Evolutionary conservation across 768 basidiomycete species (phyloP).

Genomic region (Lactifluus rugatus): DNA sequence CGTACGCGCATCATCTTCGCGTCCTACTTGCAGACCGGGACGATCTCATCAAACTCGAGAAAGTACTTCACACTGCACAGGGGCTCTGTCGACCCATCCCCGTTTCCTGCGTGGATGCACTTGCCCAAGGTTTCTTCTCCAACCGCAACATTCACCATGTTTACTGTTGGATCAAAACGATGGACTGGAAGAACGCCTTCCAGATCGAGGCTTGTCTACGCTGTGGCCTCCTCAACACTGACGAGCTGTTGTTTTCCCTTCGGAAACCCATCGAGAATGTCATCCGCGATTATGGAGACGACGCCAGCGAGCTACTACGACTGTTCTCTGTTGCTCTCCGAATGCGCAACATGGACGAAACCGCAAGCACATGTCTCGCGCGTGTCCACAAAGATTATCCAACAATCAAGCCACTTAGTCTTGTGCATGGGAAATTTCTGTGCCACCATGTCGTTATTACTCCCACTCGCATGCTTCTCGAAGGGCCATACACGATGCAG

Average conservation of each 20-base stretch:
- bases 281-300: background rate
- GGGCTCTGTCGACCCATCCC: too few relatives aligned
- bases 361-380: conserved; percentile 38
- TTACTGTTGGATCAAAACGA: conserved; percentile 32
- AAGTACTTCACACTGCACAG: background rate
- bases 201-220: conserved; percentile 64
- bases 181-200: conserved; percentile 62
- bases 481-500: too few relatives aligned
- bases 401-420: conserved; percentile 19
- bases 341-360: conserved; percentile 32
- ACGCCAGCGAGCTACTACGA: conserved; percentile 43
- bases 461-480: conserved; percentile 62
- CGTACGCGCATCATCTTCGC: background rate
- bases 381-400: conserved; percentile 25
- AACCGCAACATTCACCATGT: conserved; percentile 42
- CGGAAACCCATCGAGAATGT: background rate
- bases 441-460: conserved; percentile 71
- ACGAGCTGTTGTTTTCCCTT: conserved; percentile 32
- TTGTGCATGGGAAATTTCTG: conserved; percentile 37
- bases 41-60: background rate
- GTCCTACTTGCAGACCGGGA: background rate
- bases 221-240: conserved; percentile 51
- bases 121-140: too few relatives aligned
- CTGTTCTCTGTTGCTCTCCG: conserved; percentile 43
- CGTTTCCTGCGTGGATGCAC: too few relatives aligned